These are phyloP conservation scores for Aspergillus carlsbadensis DNA, from an alignment of 495 filamentous ascomycete species.

Conservation along the genomic window DNA sequence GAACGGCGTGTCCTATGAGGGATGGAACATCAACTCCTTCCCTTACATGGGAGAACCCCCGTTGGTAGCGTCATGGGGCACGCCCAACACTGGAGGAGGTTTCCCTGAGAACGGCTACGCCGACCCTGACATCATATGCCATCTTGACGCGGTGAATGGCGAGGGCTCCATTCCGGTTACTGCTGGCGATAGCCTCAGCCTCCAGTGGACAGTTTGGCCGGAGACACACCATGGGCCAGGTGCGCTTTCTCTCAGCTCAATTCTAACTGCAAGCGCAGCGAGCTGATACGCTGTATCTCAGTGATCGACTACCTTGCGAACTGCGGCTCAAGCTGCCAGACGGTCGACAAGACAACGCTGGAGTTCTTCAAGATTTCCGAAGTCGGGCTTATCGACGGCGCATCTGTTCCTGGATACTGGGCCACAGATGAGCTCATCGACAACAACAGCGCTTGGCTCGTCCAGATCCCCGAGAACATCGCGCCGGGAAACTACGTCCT, in stretches of 20 bases:
- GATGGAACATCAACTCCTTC: conserved; percentile 25
- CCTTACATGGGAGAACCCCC: conserved; percentile 31
- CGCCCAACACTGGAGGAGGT: conserved; percentile 29
- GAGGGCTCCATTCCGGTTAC: conserved; percentile 45
- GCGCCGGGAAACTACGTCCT: conserved; percentile 67
- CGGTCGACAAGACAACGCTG: conserved; percentile 54
- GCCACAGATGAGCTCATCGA: conserved; percentile 57
- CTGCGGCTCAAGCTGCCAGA: conserved; percentile 59
- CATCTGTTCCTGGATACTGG: conserved; percentile 51
- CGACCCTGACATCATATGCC: conserved; percentile 60
- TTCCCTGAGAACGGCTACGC: conserved; percentile 51
- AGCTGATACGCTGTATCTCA: no score
- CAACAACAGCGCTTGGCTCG: conserved; percentile 61
- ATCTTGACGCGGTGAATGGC: conserved; percentile 49
- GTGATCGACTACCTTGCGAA: conserved; percentile 67
- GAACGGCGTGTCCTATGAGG: conserved; percentile 44
- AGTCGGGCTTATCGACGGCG: conserved; percentile 50
- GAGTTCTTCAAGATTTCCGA: conserved; percentile 70
- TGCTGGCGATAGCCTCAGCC: conserved; percentile 47
- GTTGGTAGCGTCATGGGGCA: conserved; percentile 48
- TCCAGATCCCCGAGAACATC: conserved; percentile 60
- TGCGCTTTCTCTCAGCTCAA: neutral
- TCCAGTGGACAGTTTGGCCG: conserved; percentile 63
- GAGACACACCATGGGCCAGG: conserved; percentile 57
- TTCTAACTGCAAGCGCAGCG: no score